Evolutionary conservation across 495 filamentous ascomycete species (phyloP).

Genomic region (Mycothermus thermophilus): DNA sequence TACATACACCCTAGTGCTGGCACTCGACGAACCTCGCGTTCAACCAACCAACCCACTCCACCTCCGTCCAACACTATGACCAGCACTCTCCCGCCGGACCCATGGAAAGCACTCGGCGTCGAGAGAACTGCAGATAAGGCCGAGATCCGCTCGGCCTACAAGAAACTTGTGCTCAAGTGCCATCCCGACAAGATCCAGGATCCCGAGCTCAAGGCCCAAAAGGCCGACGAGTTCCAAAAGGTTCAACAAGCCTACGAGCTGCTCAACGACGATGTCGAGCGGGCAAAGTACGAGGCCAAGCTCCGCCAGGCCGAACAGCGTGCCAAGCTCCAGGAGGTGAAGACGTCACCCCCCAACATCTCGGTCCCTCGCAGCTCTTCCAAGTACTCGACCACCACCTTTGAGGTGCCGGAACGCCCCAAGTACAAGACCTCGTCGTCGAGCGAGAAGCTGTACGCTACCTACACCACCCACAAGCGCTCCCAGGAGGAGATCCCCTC

Average conservation of each 20-base stretch:
- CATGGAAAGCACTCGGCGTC: constrained; percentile 71
- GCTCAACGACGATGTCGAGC: constrained; percentile 61
- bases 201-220: constrained; percentile 50
- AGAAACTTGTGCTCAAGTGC: constrained; percentile 83
- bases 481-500: constrained; percentile 30
- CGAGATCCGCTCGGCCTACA: constrained; percentile 68
- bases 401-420: constrained; percentile 22
- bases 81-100: constrained; percentile 55
- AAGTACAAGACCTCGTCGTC: constrained; percentile 21
- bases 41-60: constrained; percentile 4
- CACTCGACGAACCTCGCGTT: constrained; percentile 3
- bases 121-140: constrained; percentile 55
- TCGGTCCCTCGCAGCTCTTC: constrained; percentile 22
- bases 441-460: constrained; percentile 22
- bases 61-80: too few species aligned
- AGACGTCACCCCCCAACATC: constrained; percentile 23
- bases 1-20: constrained; percentile 2
- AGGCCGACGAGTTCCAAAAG: constrained; percentile 77
- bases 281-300: constrained; percentile 65
- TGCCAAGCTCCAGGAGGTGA: constrained; percentile 10
- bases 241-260: constrained; percentile 91
- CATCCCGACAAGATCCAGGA: constrained; percentile 89
- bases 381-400: constrained; percentile 12
- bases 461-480: constrained; percentile 21
- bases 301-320: constrained; percentile 42